Evolutionary conservation across 495 filamentous ascomycete genomes (phyloP), one percentile per base, ranked within the genome.

Genomic region (Neurospora sp.): DNA sequence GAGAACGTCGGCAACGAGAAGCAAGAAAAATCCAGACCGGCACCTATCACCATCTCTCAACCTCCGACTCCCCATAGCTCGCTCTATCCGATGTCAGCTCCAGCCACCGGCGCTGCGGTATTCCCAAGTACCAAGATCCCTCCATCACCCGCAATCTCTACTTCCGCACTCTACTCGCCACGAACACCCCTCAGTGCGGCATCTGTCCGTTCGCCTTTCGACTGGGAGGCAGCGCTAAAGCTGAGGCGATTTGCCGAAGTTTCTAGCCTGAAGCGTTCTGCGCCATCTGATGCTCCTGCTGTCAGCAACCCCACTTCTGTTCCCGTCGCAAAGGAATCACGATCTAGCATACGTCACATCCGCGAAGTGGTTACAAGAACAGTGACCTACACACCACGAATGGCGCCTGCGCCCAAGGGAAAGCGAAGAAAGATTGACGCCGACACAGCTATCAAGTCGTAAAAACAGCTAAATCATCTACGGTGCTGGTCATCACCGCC

Each of bases 351-450:
- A 72, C 83, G 85, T 41, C 86, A 88, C 68, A 87, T 92, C 70
- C 83, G 89, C 37, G 89, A 93, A 78, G 90, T 92, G 4, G 89
- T 93, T 53, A 93, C 91, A 40, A 85, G 91, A 70, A 93, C 91
- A 18, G 91, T 93, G 69, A 93, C 91, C 8, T 92, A 92, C 79
- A 91, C 89, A 37, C 89, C 90, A 68, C 76, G 85, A 71, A 90
- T 91, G 89, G 86, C 83, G 14, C 90, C 90, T 18, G 90, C 91
- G 69, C 91, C 91, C 44, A 92, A 92, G 77, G 91, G 91, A 72
- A 93, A 93, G 85, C 83, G 90, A 81, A 87, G 91, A 80, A 91
- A 91, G 82, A 81, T 92, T 41, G 89, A 91, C 76, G 84, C 85
- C 72, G 76, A 79, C 38, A 76, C 80, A 40, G 75, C 78, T 0